These are phyloP conservation scores for Recurvomyces mirabilis DNA, from an alignment of 495 filamentous ascomycete genomes.

Conservation along the genomic window DNA sequence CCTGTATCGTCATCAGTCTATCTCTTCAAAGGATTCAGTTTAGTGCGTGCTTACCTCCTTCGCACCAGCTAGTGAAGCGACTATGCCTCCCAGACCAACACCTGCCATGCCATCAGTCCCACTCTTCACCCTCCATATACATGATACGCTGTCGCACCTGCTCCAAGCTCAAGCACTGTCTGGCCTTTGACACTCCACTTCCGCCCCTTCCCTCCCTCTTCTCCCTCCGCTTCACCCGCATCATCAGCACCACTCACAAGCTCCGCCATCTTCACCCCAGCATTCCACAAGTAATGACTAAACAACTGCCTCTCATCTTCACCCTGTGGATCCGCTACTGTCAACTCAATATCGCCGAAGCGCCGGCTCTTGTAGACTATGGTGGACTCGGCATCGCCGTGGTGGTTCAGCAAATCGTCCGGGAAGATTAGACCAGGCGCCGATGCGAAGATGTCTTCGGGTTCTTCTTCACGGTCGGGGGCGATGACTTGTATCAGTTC, in stretches of 20 bases:
- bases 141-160: slow-evolving; percentile 38
- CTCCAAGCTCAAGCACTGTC: slow-evolving; percentile 48
- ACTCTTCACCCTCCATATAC: neutral
- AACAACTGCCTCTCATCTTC: slow-evolving; percentile 55
- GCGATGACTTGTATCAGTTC: slow-evolving; percentile 16
- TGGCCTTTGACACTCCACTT: slow-evolving; percentile 43
- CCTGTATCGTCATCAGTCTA: slow-evolving; percentile 6
- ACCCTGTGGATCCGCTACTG: slow-evolving; percentile 43
- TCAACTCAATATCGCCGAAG: slow-evolving; percentile 35
- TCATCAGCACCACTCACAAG: slow-evolving; percentile 46
- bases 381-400: slow-evolving; percentile 56
- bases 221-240: slow-evolving; percentile 17
- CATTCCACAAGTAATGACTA: slow-evolving; percentile 80
- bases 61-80: slow-evolving; percentile 54
- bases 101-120: slow-evolving; percentile 35
- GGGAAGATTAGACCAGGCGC: slow-evolving; percentile 63
- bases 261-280: slow-evolving; percentile 61
- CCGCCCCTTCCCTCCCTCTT: too few species aligned
- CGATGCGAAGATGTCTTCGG: slow-evolving; percentile 55
- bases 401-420: slow-evolving; percentile 60
- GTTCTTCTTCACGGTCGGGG: slow-evolving; percentile 17
- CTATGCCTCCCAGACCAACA: slow-evolving; percentile 61
- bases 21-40: neutral
- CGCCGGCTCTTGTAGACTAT: slow-evolving; percentile 50
- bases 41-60: slow-evolving; percentile 32